These are phyloP conservation scores for Aaosphaeria pasadenensis DNA, from an alignment of 2,329 filamentous ascomycete genomes.

Conservation along the genomic window DNA sequence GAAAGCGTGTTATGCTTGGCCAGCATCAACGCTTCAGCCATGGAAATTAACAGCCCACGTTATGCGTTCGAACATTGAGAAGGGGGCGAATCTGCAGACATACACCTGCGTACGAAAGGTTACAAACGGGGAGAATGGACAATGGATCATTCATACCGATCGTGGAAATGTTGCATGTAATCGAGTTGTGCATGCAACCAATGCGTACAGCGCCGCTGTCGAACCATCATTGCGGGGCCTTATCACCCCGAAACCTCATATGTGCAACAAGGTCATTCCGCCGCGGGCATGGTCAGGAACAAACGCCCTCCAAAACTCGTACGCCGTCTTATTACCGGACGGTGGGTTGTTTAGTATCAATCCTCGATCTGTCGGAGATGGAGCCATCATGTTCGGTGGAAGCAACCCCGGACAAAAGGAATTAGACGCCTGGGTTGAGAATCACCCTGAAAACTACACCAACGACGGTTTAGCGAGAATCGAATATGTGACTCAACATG, in stretches of 20 bases:
- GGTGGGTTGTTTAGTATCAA: conserved; percentile 33
- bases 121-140: conserved; percentile 1
- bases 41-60: conserved; percentile 26
- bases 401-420: conserved; percentile 29
- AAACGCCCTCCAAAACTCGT: conserved; percentile 25
- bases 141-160: conserved; percentile 17
- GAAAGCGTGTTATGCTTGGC: conserved; percentile 22
- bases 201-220: conserved; percentile 23
- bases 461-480: conserved; percentile 26
- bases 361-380: conserved; percentile 26
- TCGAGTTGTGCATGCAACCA: conserved; percentile 20
- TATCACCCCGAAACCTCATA: conserved; percentile 26
- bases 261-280: conserved; percentile 23
- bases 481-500: conserved; percentile 20
- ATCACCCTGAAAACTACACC: conserved; percentile 24
- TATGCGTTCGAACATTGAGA: conserved; percentile 18
- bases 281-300: conserved; percentile 16
- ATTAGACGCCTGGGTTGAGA: conserved; percentile 26
- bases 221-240: conserved; percentile 16
- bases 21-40: conserved; percentile 22
- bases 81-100: conserved; percentile 20
- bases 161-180: conserved; percentile 17
- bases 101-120: conserved; percentile 15
- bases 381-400: conserved; percentile 31
- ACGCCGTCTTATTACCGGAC: conserved; percentile 26